Evolutionary conservation across 352 stramenopile species (phyloP), one percentile per base, ranked within the genome.

Genomic region (Phytopythium delawarense): DNA sequence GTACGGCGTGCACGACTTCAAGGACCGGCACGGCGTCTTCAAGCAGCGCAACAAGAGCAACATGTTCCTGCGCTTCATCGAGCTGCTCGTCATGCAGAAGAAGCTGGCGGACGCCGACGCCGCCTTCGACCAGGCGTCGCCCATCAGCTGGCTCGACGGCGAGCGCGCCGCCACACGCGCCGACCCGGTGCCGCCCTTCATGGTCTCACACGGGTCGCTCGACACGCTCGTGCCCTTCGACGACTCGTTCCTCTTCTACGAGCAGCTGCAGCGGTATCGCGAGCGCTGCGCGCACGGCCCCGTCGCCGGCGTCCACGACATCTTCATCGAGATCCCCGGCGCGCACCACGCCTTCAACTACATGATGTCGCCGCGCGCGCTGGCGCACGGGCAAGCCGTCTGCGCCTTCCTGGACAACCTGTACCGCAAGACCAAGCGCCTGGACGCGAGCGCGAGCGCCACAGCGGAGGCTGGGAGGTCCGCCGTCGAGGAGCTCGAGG

Each of bases 301-400:
- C 0, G 35, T 64, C 15, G 61, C 35, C 4, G 67, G 65, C 32
- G 73, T 91, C 20, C 55, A 67, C 18, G 84, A 93, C 52, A 63
- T 89, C 18, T 93, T 90, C 65, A 59, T 93, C 45, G 59, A 80
- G 42, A 42, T 93, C 8, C 80, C 82, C 0, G 73, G 74, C 2
- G 76, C 80, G 12, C 79, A 91, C 46, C 84, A 93, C 58, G 79
- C 73, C 16, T 93, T 93, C 70, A 90, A 91, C 68, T 87, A 82
- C 65, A 65, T 91, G 32, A 69, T 84, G 62, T 91, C 81, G n/a
- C 84, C 82, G 4, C 80, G 84, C 8, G 69, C 78, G 3, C 66
- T 91, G 7, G 84, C 84, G 2, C 82, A 88, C 59, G 77, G 79
- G 2, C 80, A 93, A 55, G 82, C 84, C 1, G 80, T 91, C 34